Evolutionary conservation across 257 asterid genomes (phyloP).

Genomic region (Gardenia jasminoides): DNA sequence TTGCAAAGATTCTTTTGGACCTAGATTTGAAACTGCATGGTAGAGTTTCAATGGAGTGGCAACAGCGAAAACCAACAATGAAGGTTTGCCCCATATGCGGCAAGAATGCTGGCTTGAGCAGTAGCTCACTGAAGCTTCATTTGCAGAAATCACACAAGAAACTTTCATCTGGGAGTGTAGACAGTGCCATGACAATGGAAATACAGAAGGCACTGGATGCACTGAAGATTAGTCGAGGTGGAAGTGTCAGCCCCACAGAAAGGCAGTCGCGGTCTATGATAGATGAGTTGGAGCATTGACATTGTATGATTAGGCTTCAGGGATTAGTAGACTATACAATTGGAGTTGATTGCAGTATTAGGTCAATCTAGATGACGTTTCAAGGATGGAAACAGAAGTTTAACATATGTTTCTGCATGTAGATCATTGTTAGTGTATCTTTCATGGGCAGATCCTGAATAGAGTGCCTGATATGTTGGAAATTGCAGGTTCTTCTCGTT

Average conservation of each 20-base stretch:
- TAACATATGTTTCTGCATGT: not conserved
- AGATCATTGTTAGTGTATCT: not conserved
- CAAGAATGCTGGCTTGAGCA: conserved; percentile 91
- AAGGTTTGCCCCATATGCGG: conserved; percentile 97
- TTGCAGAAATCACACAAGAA: conserved; percentile 90
- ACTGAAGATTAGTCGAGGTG: conserved; percentile 77
- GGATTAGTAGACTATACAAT: too few relatives aligned
- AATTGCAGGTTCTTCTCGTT: not conserved
- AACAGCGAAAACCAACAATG: conserved; percentile 80
- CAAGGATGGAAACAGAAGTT: not conserved
- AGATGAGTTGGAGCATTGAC: conserved; percentile 29
- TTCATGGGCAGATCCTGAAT: not conserved
- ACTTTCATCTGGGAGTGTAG: conserved; percentile 93
- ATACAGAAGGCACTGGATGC: conserved; percentile 90
- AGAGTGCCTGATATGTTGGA: not conserved
- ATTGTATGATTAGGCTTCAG: too few relatives aligned
- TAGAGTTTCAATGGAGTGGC: conserved; percentile 94
- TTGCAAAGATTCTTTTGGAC: conserved; percentile 78
- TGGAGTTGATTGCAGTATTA: too few relatives aligned
- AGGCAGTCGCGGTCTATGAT: conserved; percentile 62
- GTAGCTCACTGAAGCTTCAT: conserved; percentile 95
- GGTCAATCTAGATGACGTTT: not conserved
- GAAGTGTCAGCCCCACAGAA: conserved; percentile 90
- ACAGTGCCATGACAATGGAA: conserved; percentile 97
- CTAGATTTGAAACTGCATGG: conserved; percentile 76